phyloP scores from a whole-genome alignment of 2,329 filamentous ascomycete genomes.

The Sporothrix mexicana region DNA sequence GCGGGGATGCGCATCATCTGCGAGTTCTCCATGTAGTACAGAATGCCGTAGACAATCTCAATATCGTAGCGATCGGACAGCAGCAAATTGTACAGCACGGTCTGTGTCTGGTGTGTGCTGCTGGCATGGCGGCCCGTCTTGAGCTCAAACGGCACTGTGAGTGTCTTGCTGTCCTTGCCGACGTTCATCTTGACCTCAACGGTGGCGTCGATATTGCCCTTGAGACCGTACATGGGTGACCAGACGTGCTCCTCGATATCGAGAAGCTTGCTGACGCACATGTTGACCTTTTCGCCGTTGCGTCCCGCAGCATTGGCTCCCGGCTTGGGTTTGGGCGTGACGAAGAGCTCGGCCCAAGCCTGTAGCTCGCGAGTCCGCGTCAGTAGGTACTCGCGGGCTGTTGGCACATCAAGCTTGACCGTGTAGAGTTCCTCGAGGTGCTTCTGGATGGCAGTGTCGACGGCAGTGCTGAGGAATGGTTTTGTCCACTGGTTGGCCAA shows the following conservation, averaged over 20 bases:
- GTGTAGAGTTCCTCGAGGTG: conserved; percentile 91
- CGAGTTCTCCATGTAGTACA: conserved; percentile 95
- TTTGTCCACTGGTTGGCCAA: conserved; percentile 81
- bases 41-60: conserved; percentile 83
- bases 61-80: conserved; percentile 95
- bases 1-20: conserved; percentile 84
- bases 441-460: conserved; percentile 71
- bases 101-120: conserved; percentile 87
- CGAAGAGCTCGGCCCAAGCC: conserved; percentile 82
- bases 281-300: conserved; percentile 74
- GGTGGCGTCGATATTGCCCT: conserved; percentile 97
- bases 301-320: conserved; percentile 79
- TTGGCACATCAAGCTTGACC: conserved; percentile 74
- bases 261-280: conserved; percentile 91
- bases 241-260: conserved; percentile 98
- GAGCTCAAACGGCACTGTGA: conserved; percentile 92
- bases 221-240: conserved; percentile 96
- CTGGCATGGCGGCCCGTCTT: conserved; percentile 90
- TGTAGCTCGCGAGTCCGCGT: conserved; percentile 83
- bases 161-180: conserved; percentile 58
- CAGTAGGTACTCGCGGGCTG: conserved; percentile 78
- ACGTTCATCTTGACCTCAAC: conserved; percentile 83
- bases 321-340: conserved; percentile 70
- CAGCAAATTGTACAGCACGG: conserved; percentile 89
- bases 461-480: conserved; percentile 67